phyloP scores from a whole-genome alignment of 805 yeast genomes.

The Crinitomyces ghanaensis region DNA sequence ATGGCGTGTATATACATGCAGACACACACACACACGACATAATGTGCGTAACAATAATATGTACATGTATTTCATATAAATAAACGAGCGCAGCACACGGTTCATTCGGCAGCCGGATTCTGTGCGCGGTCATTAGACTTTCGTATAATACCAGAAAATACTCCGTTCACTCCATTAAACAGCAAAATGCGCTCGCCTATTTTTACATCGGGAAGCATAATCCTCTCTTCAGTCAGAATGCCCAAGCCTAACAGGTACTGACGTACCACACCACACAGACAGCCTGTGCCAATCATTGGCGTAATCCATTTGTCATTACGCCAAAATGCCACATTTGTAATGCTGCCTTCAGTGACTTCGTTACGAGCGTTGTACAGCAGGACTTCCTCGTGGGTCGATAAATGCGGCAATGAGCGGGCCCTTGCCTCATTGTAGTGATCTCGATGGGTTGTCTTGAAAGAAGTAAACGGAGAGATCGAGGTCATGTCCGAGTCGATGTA shows the following conservation, averaged over 20 bases:
- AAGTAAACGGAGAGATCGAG: conserved; percentile 61
- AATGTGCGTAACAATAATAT: no score
- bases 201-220: conserved; percentile 36
- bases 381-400: conserved; percentile 42
- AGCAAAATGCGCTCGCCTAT: conserved; percentile 62
- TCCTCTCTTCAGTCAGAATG: conserved; percentile 40
- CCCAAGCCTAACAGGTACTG: conserved; percentile 47
- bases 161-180: conserved; percentile 79
- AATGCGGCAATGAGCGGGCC: conserved; percentile 29
- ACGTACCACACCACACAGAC: conserved; percentile 76
- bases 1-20: not conserved
- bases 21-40: no score
- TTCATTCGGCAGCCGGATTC: no score
- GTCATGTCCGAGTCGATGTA: conserved; percentile 46
- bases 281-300: conserved; percentile 65
- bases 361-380: conserved; percentile 50
- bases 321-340: conserved; percentile 64
- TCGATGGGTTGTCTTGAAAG: conserved; percentile 77
- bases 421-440: conserved; percentile 54
- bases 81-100: not conserved
- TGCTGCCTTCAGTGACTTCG: conserved; percentile 69
- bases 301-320: conserved; percentile 58
- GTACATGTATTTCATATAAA: not conserved
- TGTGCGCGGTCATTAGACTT: no score
- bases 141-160: conserved; percentile 26